Percentiles rank a stretch among this genome's conserved stretches.
phyloP scores from a whole-genome alignment of 306 rosid genomes.

The Adenanthera pavonina region DNA sequence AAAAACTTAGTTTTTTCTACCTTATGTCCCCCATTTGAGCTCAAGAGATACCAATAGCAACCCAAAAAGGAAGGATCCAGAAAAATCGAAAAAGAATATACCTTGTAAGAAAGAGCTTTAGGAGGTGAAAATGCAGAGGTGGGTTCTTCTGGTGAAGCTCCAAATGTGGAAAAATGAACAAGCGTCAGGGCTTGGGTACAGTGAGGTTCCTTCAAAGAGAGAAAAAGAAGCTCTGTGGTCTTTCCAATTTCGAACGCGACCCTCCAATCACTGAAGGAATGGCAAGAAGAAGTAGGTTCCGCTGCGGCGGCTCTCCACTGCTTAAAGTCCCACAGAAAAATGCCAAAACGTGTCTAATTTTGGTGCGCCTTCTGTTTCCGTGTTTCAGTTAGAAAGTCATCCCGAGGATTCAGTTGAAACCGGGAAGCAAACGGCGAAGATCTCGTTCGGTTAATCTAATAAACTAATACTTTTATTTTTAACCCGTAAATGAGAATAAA shows the following conservation, averaged over 20 bases:
- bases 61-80: neutral
- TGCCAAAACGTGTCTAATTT: constrained; percentile 16
- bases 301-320: constrained; percentile 48
- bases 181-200: constrained; percentile 4
- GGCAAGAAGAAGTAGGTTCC: neutral
- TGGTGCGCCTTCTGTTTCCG: neutral
- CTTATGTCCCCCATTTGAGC: neutral
- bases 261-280: constrained; percentile 4
- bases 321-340: neutral
- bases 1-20: neutral
- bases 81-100: neutral
- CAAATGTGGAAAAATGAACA: neutral
- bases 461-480: neutral
- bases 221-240: neutral
- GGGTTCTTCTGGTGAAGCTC: neutral
- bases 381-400: neutral
- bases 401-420: neutral
- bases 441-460: neutral
- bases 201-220: constrained; percentile 7
- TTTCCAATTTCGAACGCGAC: neutral
- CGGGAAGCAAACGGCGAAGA: neutral
- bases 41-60: neutral
- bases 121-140: constrained; percentile 24
- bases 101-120: neutral
- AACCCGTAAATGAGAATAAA: neutral